Percentiles rank a stretch among this genome's conserved stretches.
phyloP scores from a whole-genome alignment of 2,329 filamentous ascomycete species.

The Neocatenulostroma microsporum region DNA sequence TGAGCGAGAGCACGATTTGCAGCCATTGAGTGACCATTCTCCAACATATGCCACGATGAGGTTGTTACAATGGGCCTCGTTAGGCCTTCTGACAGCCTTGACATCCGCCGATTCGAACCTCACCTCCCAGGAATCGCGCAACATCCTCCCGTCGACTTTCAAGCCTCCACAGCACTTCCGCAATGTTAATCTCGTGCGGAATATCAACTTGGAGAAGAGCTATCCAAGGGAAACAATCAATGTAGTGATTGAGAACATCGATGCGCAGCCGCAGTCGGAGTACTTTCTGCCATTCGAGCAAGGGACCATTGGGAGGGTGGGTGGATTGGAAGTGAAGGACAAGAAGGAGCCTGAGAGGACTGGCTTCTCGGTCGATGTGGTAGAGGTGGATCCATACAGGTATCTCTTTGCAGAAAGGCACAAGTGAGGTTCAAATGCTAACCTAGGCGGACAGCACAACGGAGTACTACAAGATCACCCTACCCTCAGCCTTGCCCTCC shows the following conservation, averaged over 20 bases:
- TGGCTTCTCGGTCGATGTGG: conserved; percentile 59
- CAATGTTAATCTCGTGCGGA: conserved; percentile 84
- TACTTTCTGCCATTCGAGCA: conserved; percentile 86
- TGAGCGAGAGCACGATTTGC: too few relatives aligned
- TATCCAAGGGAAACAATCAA: conserved; percentile 88
- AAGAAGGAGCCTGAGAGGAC: conserved; percentile 67
- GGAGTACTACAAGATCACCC: conserved; percentile 74
- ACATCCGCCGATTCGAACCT: conserved; percentile 53
- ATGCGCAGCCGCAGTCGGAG: conserved; percentile 68
- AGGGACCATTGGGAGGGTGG: conserved; percentile 66
- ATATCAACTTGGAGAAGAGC: conserved; percentile 86
- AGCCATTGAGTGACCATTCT: too few relatives aligned
- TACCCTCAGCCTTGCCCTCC: conserved; percentile 67
- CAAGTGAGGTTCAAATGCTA: too few relatives aligned
- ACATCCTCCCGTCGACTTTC: conserved; percentile 51
- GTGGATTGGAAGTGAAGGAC: conserved; percentile 84
- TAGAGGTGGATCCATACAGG: conserved; percentile 52
- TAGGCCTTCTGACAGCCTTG: conserved; percentile 48
- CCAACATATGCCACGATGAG: conserved; percentile 19
- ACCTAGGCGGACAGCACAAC: conserved; percentile 34
- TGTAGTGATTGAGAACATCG: conserved; percentile 85
- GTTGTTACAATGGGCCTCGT: conserved; percentile 25
- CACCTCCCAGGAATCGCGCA: conserved; percentile 44
- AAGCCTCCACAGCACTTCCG: conserved; percentile 85
- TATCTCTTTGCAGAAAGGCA: too few relatives aligned